These are phyloP conservation scores for Zizania palustris DNA, from an alignment of 202 grass and related monocot genomes.

Conservation along the genomic window DNA sequence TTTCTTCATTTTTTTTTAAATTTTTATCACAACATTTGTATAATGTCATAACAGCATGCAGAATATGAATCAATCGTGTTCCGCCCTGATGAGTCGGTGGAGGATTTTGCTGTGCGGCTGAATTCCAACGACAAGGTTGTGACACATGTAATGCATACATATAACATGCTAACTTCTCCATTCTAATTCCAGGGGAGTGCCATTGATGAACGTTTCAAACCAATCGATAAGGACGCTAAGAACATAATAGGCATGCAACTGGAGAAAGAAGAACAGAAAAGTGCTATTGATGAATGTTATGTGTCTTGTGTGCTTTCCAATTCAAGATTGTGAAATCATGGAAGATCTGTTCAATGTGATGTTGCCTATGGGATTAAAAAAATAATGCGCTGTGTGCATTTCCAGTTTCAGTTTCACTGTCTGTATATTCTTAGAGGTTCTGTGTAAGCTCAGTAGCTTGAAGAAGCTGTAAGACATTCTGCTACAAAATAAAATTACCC, in stretches of 20 bases:
- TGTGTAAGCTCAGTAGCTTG: too few relatives aligned
- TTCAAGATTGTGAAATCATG: background rate
- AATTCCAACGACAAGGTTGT: too few relatives aligned
- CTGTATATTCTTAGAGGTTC: too few relatives aligned
- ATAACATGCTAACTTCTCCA: too few relatives aligned
- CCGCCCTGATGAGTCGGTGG: too few relatives aligned
- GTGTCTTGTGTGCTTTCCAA: conserved; percentile 5
- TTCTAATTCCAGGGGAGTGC: conserved; percentile 67
- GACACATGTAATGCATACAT: too few relatives aligned
- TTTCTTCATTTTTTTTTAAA: too few relatives aligned
- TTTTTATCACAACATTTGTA: too few relatives aligned
- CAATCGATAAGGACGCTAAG: conserved; percentile 79
- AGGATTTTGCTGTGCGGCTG: too few relatives aligned
- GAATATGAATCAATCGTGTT: too few relatives aligned
- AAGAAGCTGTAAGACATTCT: conserved; percentile 81
- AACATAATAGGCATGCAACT: conserved; percentile 83
- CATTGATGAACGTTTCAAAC: conserved; percentile 91
- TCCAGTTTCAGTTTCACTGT: background rate
- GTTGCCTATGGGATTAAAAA: background rate
- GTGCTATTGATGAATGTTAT: conserved; percentile 82
- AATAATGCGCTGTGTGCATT: background rate
- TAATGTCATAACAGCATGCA: too few relatives aligned
- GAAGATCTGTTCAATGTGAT: background rate
- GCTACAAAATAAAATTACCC: conserved; percentile 1
- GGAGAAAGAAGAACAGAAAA: conserved; percentile 77